Evolutionary conservation across 2,329 filamentous ascomycete genomes (phyloP).

Genomic region (Periconia sp.): DNA sequence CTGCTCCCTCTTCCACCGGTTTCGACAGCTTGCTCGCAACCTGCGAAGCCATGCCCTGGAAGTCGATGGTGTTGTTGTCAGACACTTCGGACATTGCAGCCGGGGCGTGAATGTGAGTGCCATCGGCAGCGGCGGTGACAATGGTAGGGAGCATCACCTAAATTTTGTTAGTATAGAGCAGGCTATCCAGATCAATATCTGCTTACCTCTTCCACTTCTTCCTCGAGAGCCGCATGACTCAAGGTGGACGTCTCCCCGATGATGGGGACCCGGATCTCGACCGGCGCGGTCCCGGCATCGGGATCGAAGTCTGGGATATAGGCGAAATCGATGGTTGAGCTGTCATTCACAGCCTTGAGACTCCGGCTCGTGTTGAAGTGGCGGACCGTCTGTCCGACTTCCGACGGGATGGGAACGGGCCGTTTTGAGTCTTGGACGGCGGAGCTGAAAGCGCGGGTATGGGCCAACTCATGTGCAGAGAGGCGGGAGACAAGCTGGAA

Average conservation of each 20-base stretch:
- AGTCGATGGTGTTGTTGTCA: conserved; percentile 62
- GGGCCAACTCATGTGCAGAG: conserved; percentile 59
- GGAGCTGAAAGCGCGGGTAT: conserved; percentile 62
- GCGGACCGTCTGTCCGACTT: conserved; percentile 47
- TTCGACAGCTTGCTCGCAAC: conserved; percentile 44
- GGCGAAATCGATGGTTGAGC: conserved; percentile 67
- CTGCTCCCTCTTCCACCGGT: conserved; percentile 50
- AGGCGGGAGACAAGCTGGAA: conserved; percentile 58
- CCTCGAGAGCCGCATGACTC: conserved; percentile 19
- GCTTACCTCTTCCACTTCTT: conserved; percentile 29
- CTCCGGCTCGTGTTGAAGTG: conserved; percentile 68
- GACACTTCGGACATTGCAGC: conserved; percentile 64
- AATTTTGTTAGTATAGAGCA: conserved; percentile 16
- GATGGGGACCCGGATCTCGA: conserved; percentile 57
- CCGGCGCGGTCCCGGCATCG: conserved; percentile 44
- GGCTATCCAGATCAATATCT: not conserved
- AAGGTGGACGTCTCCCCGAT: conserved; percentile 40
- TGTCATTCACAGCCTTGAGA: conserved; percentile 63
- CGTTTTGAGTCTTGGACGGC: conserved; percentile 57
- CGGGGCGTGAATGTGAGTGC: conserved; percentile 54
- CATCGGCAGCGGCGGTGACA: conserved; percentile 58
- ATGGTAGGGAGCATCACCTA: conserved; percentile 64
- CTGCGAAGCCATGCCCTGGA: conserved; percentile 62
- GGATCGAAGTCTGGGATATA: conserved; percentile 62
- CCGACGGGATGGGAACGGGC: conserved; percentile 38